These are phyloP conservation scores for Pythium chondricola DNA, from an alignment of 352 stramenopile species.

Conservation along the genomic window DNA sequence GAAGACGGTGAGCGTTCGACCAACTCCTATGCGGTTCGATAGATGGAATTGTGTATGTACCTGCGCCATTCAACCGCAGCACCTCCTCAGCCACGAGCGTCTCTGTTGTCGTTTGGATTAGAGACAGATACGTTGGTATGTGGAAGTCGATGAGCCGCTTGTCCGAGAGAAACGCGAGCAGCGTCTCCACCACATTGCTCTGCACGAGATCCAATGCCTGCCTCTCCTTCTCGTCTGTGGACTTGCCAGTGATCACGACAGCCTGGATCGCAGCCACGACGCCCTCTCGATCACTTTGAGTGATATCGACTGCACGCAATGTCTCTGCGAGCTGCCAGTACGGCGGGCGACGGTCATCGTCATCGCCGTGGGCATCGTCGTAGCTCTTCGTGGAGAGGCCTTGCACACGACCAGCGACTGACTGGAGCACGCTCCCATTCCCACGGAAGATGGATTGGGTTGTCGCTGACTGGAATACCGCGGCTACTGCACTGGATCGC, in stretches of 20 bases:
- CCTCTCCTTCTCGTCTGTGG: slow-evolving; percentile 25
- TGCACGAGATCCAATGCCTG: slow-evolving; percentile 51
- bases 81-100: slow-evolving; percentile 50
- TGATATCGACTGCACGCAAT: slow-evolving; percentile 13
- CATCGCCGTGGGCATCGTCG: background rate
- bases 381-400: background rate
- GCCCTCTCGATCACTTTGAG: slow-evolving; percentile 7
- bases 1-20: no score
- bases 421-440: no score
- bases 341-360: slow-evolving; percentile 11
- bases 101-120: slow-evolving; percentile 56
- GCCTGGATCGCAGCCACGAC: slow-evolving; percentile 15
- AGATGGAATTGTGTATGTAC: slow-evolving; percentile 4
- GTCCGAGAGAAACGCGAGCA: slow-evolving; percentile 47
- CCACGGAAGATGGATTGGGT: no score
- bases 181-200: slow-evolving; percentile 34
- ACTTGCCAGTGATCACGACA: slow-evolving; percentile 6
- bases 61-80: slow-evolving; percentile 33
- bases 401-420: slow-evolving; percentile 9
- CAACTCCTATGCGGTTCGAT: no score
- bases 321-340: slow-evolving; percentile 16
- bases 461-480: no score
- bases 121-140: slow-evolving; percentile 50
- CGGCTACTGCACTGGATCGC: background rate
- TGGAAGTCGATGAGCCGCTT: slow-evolving; percentile 47